Percentiles rank a stretch among this genome's conserved stretches.
phyloP scores from a whole-genome alignment of 2,329 filamentous ascomycete genomes.

The Phyllachora maydis region DNA sequence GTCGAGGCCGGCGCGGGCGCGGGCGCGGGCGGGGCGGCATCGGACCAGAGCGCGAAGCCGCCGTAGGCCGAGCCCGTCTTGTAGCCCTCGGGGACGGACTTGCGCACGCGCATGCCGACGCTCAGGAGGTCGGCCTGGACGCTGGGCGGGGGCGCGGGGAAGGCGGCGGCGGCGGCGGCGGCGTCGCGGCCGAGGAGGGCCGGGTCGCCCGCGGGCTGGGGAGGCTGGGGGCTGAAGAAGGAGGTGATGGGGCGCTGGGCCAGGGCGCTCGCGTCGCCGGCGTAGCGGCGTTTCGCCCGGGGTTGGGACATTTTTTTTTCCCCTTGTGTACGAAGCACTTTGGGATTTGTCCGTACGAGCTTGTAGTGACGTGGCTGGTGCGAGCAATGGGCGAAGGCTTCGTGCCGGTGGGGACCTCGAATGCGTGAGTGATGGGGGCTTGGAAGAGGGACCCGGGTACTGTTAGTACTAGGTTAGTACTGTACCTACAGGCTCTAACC shows the following conservation, averaged over 20 bases:
- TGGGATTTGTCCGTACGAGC: too few relatives aligned
- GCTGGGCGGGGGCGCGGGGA: constrained; percentile 34
- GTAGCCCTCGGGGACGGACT: constrained; percentile 85
- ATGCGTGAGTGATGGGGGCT: too few relatives aligned
- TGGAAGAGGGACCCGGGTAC: too few relatives aligned
- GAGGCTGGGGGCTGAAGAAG: constrained; percentile 24
- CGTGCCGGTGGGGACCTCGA: too few relatives aligned
- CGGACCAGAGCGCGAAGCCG: constrained; percentile 30
- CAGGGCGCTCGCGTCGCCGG: constrained; percentile 34
- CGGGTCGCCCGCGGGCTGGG: constrained; percentile 5
- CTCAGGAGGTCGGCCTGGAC: constrained; percentile 70
- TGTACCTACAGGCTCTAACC: too few relatives aligned
- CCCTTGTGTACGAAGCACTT: too few relatives aligned
- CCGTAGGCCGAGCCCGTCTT: constrained; percentile 42
- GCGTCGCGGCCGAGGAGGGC: constrained; percentile 13
- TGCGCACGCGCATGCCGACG: constrained; percentile 88
- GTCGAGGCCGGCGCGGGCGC: constrained; percentile 9
- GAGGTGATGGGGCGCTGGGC: constrained; percentile 42
- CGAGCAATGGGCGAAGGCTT: too few relatives aligned
- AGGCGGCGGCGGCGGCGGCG: too few relatives aligned
- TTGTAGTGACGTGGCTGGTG: too few relatives aligned
- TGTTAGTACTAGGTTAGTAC: too few relatives aligned
- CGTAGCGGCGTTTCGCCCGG: constrained; percentile 39
- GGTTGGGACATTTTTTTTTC: constrained; percentile 34
- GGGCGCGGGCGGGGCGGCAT: constrained; percentile 9